A percentile compares a stretch with the other conserved stretches of the same genome.
Evolutionary conservation across 768 basidiomycete genomes (phyloP).

Genomic region (Cyclocybe aegerita): DNA sequence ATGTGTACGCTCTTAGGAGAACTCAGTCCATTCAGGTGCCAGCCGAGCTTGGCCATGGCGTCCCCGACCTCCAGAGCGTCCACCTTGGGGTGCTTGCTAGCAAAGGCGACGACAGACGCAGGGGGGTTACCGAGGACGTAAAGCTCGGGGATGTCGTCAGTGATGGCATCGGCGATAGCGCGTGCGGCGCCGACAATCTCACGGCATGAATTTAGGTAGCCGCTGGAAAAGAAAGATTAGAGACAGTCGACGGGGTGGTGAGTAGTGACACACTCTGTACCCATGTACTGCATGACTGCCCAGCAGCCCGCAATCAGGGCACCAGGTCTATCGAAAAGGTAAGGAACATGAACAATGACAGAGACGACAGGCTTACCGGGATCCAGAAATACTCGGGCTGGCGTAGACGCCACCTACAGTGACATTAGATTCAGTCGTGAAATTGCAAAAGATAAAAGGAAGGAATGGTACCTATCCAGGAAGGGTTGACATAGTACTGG

Average conservation of each 20-base stretch:
- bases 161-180: slow-evolving; percentile 66
- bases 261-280: slow-evolving; percentile 61
- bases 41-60: slow-evolving; percentile 79
- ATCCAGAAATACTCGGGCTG: slow-evolving; percentile 87
- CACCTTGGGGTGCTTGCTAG: slow-evolving; percentile 55
- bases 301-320: slow-evolving; percentile 92
- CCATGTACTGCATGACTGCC: slow-evolving; percentile 96
- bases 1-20: slow-evolving; percentile 87
- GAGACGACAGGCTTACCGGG: slow-evolving; percentile 53
- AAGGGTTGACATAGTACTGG: slow-evolving; percentile 85
- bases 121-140: slow-evolving; percentile 88
- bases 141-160: slow-evolving; percentile 72
- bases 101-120: slow-evolving; percentile 91
- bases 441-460: neutral
- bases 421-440: slow-evolving; percentile 8
- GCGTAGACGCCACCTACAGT: slow-evolving; percentile 80
- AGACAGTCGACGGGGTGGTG: neutral
- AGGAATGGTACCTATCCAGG: slow-evolving; percentile 64
- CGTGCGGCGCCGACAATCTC: slow-evolving; percentile 77
- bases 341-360: neutral
- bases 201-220: slow-evolving; percentile 85
- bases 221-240: slow-evolving; percentile 42
- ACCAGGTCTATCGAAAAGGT: slow-evolving; percentile 63
- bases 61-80: slow-evolving; percentile 92
- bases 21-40: slow-evolving; percentile 87